A percentile compares a stretch with the other conserved stretches of the same genome.
Evolutionary conservation across 345 rosid species (phyloP).

Genomic region (Erucastrum elatum): DNA sequence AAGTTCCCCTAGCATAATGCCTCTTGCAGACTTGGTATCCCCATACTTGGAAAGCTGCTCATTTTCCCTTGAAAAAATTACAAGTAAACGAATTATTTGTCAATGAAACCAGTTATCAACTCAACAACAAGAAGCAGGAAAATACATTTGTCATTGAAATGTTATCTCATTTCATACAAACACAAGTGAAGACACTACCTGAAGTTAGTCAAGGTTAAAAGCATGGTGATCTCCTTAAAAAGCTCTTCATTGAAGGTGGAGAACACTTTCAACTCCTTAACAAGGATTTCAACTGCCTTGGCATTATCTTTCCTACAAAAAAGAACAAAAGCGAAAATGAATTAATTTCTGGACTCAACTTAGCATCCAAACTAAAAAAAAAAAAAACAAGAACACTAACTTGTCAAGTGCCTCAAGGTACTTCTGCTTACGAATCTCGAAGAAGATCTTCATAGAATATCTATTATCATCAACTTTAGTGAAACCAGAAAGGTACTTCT

Average conservation of each 20-base stretch:
- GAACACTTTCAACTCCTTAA: constrained; percentile 47
- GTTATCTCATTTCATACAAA: too few relatives aligned
- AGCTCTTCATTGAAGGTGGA: constrained; percentile 49
- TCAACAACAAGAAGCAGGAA: constrained; percentile 4
- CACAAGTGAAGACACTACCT: constrained; percentile 20
- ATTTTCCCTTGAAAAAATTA: constrained; percentile 40
- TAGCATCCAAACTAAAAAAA: neutral
- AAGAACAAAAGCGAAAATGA: neutral
- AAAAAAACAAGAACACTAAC: constrained; percentile 20
- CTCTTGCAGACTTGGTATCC: constrained; percentile 53
- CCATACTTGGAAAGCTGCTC: constrained; percentile 55
- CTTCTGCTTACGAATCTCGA: constrained; percentile 52
- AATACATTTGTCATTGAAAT: neutral
- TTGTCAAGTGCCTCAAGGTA: constrained; percentile 54
- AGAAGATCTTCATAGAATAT: constrained; percentile 51
- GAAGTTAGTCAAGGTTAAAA: constrained; percentile 46
- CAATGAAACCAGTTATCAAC: neutral
- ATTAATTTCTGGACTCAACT: neutral
- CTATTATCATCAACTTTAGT: constrained; percentile 51
- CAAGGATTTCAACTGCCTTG: constrained; percentile 51
- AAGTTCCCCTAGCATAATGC: constrained; percentile 49
- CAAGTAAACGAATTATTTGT: neutral
- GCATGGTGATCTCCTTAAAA: constrained; percentile 50
- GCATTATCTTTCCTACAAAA: constrained; percentile 42
- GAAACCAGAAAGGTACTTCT: constrained; percentile 51